Evolutionary conservation across 2,329 filamentous ascomycete genomes (phyloP).

Genomic region (Colletotrichum paranaense): DNA sequence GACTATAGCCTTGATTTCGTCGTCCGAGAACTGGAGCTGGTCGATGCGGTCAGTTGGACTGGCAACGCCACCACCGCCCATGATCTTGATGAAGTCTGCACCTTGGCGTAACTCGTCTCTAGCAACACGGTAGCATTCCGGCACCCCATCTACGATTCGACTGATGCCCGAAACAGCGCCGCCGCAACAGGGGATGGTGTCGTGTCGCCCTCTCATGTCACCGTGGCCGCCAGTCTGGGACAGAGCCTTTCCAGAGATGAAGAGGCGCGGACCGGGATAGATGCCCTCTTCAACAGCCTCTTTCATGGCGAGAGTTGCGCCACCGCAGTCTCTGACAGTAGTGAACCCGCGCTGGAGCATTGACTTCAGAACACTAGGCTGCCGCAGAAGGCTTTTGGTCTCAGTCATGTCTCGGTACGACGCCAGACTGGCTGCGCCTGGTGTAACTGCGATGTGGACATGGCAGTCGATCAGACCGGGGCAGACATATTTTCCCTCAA

Average conservation of each 20-base stretch:
- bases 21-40: slow-evolving; percentile 65
- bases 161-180: slow-evolving; percentile 54
- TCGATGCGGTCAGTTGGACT: slow-evolving; percentile 65
- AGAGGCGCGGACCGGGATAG: slow-evolving; percentile 64
- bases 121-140: slow-evolving; percentile 62
- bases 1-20: slow-evolving; percentile 65
- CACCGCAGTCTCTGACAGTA: slow-evolving; percentile 67
- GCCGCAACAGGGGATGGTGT: slow-evolving; percentile 56
- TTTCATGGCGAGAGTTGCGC: slow-evolving; percentile 64
- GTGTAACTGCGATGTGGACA: slow-evolving; percentile 44
- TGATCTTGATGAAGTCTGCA: slow-evolving; percentile 72
- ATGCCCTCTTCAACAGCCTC: slow-evolving; percentile 66
- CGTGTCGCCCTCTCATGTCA: slow-evolving; percentile 57
- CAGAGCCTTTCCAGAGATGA: slow-evolving; percentile 64
- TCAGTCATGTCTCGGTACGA: slow-evolving; percentile 44
- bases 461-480: slow-evolving; percentile 48
- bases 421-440: slow-evolving; percentile 36
- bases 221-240: slow-evolving; percentile 70
- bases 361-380: slow-evolving; percentile 53
- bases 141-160: slow-evolving; percentile 63
- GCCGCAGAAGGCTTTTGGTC: slow-evolving; percentile 52
- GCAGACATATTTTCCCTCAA: slow-evolving; percentile 43
- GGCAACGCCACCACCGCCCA: slow-evolving; percentile 67
- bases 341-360: slow-evolving; percentile 71
- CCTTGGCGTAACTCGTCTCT: slow-evolving; percentile 66